A percentile compares a stretch with the other conserved stretches of the same genome.
Evolutionary conservation across 129 eudicot genomes (phyloP).

Genomic region (Flaveria trinervia): DNA sequence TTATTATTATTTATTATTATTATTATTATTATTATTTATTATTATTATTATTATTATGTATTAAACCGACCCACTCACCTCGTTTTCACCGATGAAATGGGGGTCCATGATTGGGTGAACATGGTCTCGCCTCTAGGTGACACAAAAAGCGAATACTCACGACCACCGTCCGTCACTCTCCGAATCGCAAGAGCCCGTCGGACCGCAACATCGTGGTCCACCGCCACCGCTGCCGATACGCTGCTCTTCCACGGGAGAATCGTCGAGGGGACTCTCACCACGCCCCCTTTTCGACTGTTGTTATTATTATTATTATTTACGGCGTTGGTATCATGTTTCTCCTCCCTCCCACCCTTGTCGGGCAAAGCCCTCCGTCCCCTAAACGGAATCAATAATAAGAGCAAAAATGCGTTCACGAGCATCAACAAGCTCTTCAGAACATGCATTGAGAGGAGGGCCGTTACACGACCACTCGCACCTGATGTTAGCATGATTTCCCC

Average conservation of each 20-base stretch:
- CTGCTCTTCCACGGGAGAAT: constrained; percentile 57
- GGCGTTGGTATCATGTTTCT: too few species aligned
- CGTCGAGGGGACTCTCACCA: constrained; percentile 62
- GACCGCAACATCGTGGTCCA: constrained; percentile 66
- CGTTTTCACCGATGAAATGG: constrained; percentile 29
- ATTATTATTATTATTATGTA: too few species aligned
- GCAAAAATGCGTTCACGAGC: constrained; percentile 56
- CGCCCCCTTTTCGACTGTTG: too few species aligned
- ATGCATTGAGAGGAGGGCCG: constrained; percentile 56
- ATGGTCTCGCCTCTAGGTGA: constrained; percentile 71
- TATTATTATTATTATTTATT: too few species aligned
- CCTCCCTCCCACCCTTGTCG: constrained; percentile 31
- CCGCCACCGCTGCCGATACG: constrained; percentile 27
- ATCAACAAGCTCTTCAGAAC: constrained; percentile 56
- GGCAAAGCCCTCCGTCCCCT: constrained; percentile 51
- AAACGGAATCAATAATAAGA: constrained; percentile 59
- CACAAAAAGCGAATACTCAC: constrained; percentile 58
- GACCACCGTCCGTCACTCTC: constrained; percentile 53
- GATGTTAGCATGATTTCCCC: constrained; percentile 55
- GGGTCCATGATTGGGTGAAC: constrained; percentile 84
- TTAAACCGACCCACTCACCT: constrained; percentile 34
- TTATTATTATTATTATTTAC: too few species aligned
- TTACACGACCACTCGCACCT: constrained; percentile 90
- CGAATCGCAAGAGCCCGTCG: constrained; percentile 72
- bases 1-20: too few species aligned